A percentile compares a stretch with the other conserved stretches of the same genome.
phyloP scores from a whole-genome alignment of 208 protist species.

The Trypanosoma avium region DNA sequence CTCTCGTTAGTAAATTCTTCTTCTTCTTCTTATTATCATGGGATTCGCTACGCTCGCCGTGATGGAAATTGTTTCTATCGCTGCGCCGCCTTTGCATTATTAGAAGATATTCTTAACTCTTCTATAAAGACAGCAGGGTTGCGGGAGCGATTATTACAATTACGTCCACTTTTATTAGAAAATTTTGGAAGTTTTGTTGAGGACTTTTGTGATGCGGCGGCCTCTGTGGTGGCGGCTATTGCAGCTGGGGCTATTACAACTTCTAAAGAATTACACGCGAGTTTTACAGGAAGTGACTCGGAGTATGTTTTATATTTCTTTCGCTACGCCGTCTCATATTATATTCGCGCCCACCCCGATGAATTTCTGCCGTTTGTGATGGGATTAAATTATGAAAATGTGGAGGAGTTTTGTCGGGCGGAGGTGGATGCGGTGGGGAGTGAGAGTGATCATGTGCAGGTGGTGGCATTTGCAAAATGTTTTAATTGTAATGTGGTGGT shows the following conservation, averaged over 20 bases:
- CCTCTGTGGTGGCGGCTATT: slow-evolving; percentile 35
- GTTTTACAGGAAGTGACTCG: slow-evolving; percentile 33
- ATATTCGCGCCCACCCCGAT: slow-evolving; percentile 52
- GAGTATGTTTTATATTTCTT: slow-evolving; percentile 70
- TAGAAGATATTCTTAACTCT: slow-evolving; percentile 34
- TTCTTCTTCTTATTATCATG: slow-evolving; percentile 7
- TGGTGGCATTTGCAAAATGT: slow-evolving; percentile 64
- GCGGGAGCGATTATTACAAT: slow-evolving; percentile 14
- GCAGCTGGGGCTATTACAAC: slow-evolving; percentile 23
- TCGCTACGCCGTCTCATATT: slow-evolving; percentile 73
- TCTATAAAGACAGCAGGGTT: slow-evolving; percentile 21
- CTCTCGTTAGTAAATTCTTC: slow-evolving; percentile 36
- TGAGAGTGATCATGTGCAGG: slow-evolving; percentile 80
- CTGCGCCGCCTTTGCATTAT: slow-evolving; percentile 61
- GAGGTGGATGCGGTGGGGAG: slow-evolving; percentile 82
- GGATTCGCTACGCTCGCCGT: slow-evolving; percentile 65
- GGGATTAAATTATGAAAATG: slow-evolving; percentile 52
- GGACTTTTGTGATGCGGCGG: slow-evolving; percentile 70
- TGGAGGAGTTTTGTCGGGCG: slow-evolving; percentile 61
- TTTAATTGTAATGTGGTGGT: slow-evolving; percentile 55
- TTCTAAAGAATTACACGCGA: slow-evolving; percentile 20
- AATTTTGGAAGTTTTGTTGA: slow-evolving; percentile 70
- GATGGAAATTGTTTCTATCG: slow-evolving; percentile 92
- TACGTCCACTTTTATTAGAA: slow-evolving; percentile 28
- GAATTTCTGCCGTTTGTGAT: slow-evolving; percentile 79